Conservation (phyloP, 208 protist genomes). For the Trypanosoma scelopori region DNA sequence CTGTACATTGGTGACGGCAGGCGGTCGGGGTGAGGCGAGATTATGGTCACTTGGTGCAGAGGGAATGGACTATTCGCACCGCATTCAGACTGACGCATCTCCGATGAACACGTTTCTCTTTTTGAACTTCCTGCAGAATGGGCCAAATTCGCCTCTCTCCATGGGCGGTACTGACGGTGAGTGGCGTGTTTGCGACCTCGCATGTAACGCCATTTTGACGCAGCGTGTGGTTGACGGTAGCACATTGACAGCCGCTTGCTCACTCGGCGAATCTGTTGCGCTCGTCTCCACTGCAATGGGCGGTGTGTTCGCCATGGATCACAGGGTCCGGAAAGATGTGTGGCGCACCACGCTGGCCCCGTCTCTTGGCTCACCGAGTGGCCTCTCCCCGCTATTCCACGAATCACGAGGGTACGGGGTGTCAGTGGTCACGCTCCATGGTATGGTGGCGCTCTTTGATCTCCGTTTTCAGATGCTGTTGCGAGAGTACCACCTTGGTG, state of each 20-base stretch:
- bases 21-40: constrained; percentile 52
- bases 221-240: constrained; percentile 20
- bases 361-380: constrained; percentile 37
- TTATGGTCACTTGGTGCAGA: constrained; percentile 43
- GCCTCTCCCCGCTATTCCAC: constrained; percentile 39
- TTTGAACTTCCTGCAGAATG: constrained; percentile 13
- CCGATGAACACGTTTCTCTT: constrained; percentile 20
- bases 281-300: constrained; percentile 47
- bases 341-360: constrained; percentile 37
- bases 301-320: constrained; percentile 27
- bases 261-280: constrained; percentile 28
- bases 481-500: constrained; percentile 23
- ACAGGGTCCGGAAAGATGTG: constrained; percentile 18
- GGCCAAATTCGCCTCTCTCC: constrained; percentile 17
- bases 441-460: constrained; percentile 64
- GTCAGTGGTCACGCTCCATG: constrained; percentile 42
- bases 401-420: constrained; percentile 33
- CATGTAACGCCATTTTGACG: constrained; percentile 31
- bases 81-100: constrained; percentile 18
- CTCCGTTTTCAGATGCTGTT: constrained; percentile 57
- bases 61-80: constrained; percentile 21
- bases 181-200: constrained; percentile 40
- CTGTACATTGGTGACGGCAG: constrained; percentile 53
- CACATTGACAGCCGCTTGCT: constrained; percentile 35
- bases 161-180: constrained; percentile 53